Evolutionary conservation across 2,329 filamentous ascomycete species (phyloP), one percentile per base, ranked within the genome.

Genomic region (Chrysoporthe cubensis): DNA sequence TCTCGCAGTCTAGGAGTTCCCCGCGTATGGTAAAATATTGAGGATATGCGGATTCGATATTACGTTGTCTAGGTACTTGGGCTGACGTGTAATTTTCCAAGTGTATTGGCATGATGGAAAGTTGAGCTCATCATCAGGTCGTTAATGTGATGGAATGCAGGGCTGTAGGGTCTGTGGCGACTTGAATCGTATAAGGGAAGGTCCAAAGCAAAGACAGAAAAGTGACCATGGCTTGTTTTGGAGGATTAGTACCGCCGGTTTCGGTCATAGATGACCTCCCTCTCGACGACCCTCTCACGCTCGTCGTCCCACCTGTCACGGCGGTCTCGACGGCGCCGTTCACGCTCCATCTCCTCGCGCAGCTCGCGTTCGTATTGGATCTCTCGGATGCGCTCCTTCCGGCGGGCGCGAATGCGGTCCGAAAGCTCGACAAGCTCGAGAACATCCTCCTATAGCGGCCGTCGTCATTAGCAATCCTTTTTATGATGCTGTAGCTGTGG

Each of bases 351-450:
- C 26, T 85, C 83, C 52, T 86, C 80, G 64, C 84, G 82, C 71
- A 84, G 83, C 54, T 87, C 82, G 65, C 86, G 83, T 78, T 92
- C 89, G 75, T 84, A 88, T 74, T 86, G 81, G 48, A 84, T 79
- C 72, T 88, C 85, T 59, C 82, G 82, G 46, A 83, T 80, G 63
- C 85, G 82, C 21, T 84, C 79, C 74, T 82, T 82, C 69, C 86
- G 84, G 44, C 80, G 86, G 66, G 87, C 87, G 46, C 93, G 91
- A 75, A 97, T 96, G 26, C 92, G 87, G 70, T 97, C 91, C 0
- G 93, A 93, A 3, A 96, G 78, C 71, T 96, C 88, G 37, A 97
- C 92, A 4, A 98, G 87, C 71, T 91, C 89, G 56, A 93, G 86
- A 59, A 98, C 92, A 72, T 97, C 93, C 76, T 96, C 93, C 93